Evolutionary conservation across 108 stramenopile species (phyloP).

Genomic region (Nitzschia palea): DNA sequence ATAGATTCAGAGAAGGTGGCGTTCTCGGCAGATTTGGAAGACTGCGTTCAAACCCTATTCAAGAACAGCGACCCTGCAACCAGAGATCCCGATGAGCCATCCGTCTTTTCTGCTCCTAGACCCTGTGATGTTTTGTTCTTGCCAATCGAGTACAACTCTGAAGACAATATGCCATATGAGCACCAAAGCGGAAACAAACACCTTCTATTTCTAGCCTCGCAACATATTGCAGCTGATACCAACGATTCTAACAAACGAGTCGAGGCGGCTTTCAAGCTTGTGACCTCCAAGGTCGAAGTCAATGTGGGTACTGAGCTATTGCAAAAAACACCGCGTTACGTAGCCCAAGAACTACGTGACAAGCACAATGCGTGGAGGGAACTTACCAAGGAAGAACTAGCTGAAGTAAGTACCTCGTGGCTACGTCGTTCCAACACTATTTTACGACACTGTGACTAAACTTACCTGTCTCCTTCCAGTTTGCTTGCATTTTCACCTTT

Average conservation of each 20-base stretch:
- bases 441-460: neutral
- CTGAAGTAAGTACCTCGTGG: conserved; percentile 14
- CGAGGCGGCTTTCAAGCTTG: conserved; percentile 33
- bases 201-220: conserved; percentile 42
- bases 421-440: neutral
- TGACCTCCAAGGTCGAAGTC: conserved; percentile 28
- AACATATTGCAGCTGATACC: conserved; percentile 32
- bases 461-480: neutral
- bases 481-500: conserved; percentile 44
- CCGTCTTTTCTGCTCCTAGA: conserved; percentile 20
- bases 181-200: conserved; percentile 46
- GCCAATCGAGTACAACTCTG: conserved; percentile 10
- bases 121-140: conserved; percentile 45
- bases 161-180: conserved; percentile 43
- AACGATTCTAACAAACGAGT: conserved; percentile 23
- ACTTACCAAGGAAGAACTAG: conserved; percentile 21
- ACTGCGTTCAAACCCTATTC: conserved; percentile 11
- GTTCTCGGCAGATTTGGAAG: neutral
- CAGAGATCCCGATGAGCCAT: conserved; percentile 13
- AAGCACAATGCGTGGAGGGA: conserved; percentile 28
- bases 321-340: conserved; percentile 27
- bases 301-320: conserved; percentile 22
- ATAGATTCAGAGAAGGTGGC: neutral
- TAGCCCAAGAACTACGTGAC: conserved; percentile 22
- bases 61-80: conserved; percentile 3